Evolutionary conservation across 2,329 filamentous ascomycete species (phyloP), one percentile per base, ranked within the genome.

Genomic region (Diaporthe sp.): DNA sequence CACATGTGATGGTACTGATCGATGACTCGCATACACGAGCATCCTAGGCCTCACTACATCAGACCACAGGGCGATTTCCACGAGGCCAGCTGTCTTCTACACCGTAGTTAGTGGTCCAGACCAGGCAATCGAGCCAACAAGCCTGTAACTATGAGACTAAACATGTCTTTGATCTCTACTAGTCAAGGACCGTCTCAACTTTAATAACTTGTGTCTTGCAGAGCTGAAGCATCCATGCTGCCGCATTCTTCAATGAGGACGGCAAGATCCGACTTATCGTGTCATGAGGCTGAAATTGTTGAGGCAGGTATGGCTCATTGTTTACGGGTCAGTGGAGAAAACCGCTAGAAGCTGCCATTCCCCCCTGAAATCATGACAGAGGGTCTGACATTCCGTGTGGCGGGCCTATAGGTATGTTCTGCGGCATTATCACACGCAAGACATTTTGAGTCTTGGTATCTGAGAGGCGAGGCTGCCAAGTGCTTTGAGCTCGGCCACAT

Each of bases 391-490:
- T 19, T 25, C 30, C 22, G 44, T 37, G 61, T 51, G 61, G 61
- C 61, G 42, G 44, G 12, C 17, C 22, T 51, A 25, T 5, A 66
- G 30, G 19, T 37, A 66, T 47, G 19, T 37, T 30, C 61, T 47
- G 61, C 61, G 61, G 44, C 61, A 66, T 66, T 66, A 66, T 51
- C 61, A 51, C 30, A 25, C 44, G 61, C 44, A 66, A 51, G 44
- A 66, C 44, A 51, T 51, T 37, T 25, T 22, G 15, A 51, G 61
- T 66, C 61, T 66, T 66, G 61, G 61, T 66, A 66, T 66, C 61
- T 37, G 30, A 66, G 61, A 66, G 44, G 44, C 30, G 30, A 66
- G 61, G 61, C 61, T 66, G 61, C 61, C 61, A 66, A 66, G 61
- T 51, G 61, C 61, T 37, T 66, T 51, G 44, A 51, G 61, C 61